Conservation (phyloP, 2,329 filamentous ascomycete genomes). For the Tolypocladium cylindrosporum region DNA sequence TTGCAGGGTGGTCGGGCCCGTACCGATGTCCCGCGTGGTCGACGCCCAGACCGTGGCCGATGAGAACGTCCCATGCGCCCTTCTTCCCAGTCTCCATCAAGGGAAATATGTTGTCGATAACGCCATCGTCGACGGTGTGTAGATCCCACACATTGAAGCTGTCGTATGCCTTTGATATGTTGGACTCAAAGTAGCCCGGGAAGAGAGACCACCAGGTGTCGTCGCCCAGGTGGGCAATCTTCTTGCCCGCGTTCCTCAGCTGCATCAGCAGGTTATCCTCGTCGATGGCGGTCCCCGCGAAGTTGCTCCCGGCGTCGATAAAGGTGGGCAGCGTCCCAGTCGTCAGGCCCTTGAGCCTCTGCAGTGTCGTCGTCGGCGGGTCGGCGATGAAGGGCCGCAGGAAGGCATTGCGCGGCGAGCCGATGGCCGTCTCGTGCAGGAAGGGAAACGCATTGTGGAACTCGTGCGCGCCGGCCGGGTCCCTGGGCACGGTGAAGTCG, state of each 20-base stretch:
- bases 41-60: slow-evolving; percentile 89
- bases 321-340: slow-evolving; percentile 94
- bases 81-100: slow-evolving; percentile 57
- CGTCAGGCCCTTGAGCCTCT: slow-evolving; percentile 85
- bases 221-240: slow-evolving; percentile 88
- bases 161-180: slow-evolving; percentile 82
- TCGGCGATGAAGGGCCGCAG: slow-evolving; percentile 93
- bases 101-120: slow-evolving; percentile 82
- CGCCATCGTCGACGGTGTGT: slow-evolving; percentile 92
- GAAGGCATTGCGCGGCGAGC: slow-evolving; percentile 72
- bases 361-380: slow-evolving; percentile 86
- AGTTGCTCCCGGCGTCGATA: slow-evolving; percentile 87
- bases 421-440: slow-evolving; percentile 70
- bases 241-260: slow-evolving; percentile 54
- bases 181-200: slow-evolving; percentile 81
- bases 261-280: slow-evolving; percentile 74
- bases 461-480: slow-evolving; percentile 26
- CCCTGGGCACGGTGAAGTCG: slow-evolving; percentile 80
- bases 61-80: slow-evolving; percentile 81
- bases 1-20: slow-evolving; percentile 83
- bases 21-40: slow-evolving; percentile 97
- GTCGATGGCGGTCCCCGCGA: slow-evolving; percentile 88
- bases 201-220: slow-evolving; percentile 95
- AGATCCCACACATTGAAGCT: slow-evolving; percentile 98
- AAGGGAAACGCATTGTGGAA: slow-evolving; percentile 87